Conservation (phyloP, 1,139 yeast species). For the Hemisphaericaspora xylanilytica region DNA sequence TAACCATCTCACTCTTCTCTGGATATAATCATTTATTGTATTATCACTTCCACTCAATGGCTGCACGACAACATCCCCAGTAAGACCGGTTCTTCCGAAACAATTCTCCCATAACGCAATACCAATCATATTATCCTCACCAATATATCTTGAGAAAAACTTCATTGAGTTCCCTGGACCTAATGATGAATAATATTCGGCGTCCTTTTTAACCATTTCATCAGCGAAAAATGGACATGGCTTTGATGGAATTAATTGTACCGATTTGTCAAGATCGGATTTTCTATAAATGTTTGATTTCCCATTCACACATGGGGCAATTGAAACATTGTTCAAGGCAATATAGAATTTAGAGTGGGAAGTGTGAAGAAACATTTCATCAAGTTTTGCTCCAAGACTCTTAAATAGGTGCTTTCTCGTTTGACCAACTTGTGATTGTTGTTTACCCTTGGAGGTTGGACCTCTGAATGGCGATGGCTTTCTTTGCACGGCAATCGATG, state of each 20-base stretch:
- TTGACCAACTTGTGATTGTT: neutral
- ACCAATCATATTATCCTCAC: constrained; percentile 93
- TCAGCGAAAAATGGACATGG: constrained; percentile 33
- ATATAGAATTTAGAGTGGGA: constrained; percentile 85
- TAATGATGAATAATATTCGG: constrained; percentile 24
- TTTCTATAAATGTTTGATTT: constrained; percentile 77
- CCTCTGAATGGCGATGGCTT: constrained; percentile 8
- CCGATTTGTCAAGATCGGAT: constrained; percentile 67
- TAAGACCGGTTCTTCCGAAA: constrained; percentile 69
- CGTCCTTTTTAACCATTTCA: constrained; percentile 29
- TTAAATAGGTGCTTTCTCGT: constrained; percentile 18
- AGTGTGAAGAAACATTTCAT: constrained; percentile 81
- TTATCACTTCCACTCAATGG: constrained; percentile 58
- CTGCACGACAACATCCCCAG: constrained; percentile 77
- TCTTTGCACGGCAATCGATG: constrained; percentile 9
- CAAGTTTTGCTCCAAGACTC: constrained; percentile 65
- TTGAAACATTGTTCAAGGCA: constrained; percentile 67
- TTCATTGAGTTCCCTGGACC: constrained; percentile 57
- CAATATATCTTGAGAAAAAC: constrained; percentile 77
- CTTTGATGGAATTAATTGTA: constrained; percentile 32
- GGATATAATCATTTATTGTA: constrained; percentile 53
- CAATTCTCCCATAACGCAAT: constrained; percentile 78
- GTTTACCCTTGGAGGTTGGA: neutral
- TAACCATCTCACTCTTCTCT: constrained; percentile 78
- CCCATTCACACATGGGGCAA: constrained; percentile 94